Conservation (phyloP, 257 asterid genomes). For the Coffea eugenioides region DNA sequence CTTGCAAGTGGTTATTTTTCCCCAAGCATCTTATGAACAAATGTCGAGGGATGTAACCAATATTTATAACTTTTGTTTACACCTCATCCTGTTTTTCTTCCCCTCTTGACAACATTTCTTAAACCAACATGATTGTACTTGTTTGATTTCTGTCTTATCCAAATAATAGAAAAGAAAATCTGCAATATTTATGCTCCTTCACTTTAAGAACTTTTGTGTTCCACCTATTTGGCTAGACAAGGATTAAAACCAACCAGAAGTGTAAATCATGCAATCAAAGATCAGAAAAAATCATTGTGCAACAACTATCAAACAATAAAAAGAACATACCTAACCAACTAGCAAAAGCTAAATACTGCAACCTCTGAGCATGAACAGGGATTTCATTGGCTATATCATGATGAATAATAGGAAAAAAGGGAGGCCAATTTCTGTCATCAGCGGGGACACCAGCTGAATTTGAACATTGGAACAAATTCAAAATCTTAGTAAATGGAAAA, state of each 20-base stretch:
- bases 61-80: neutral
- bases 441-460: conserved; percentile 50
- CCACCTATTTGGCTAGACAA: neutral
- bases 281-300: neutral
- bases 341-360: conserved; percentile 76
- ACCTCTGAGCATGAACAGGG: conserved; percentile 60
- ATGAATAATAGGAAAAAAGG: conserved; percentile 59
- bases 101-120: no score
- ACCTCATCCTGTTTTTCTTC: no score
- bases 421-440: conserved; percentile 66
- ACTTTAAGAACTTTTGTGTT: neutral
- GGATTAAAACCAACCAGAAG: neutral
- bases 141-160: no score
- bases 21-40: neutral
- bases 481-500: conserved; percentile 7
- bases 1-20: neutral
- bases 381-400: conserved; percentile 69
- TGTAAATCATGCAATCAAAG: neutral
- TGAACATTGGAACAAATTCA: conserved; percentile 19
- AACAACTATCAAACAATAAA: conserved; percentile 2
- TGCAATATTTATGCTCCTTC: no score
- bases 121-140: neutral
- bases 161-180: no score
- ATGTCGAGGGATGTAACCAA: neutral
- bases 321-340: conserved; percentile 58